Evolutionary conservation across 2,329 filamentous ascomycete species (phyloP), one percentile per base, ranked within the genome.

Genomic region (Ophiognomonia clavigignenti-juglandacearum): DNA sequence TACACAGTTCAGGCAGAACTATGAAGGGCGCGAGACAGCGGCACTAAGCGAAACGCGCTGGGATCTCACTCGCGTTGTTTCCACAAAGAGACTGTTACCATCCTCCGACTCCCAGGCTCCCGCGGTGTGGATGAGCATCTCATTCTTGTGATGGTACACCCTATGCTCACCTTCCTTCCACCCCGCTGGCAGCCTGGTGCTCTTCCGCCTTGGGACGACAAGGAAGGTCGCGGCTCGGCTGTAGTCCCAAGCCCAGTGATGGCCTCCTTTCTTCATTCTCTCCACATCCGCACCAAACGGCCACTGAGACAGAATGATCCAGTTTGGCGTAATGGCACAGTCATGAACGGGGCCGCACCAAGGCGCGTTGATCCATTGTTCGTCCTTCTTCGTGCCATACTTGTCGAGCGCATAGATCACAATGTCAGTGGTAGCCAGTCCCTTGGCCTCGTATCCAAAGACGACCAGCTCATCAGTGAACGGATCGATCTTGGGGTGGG

Each of bases 91-190:
- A 4, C 64, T 59, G 16, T 27, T 43, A 8, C 63, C 64, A 4
- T 62, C 48, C 0, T 55, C 55, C 37, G 62, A 61, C 57, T 72
- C 69, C 58, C 67, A 72, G 2, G 63, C 64, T 10, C 64, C 65
- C 5, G 66, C 69, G 3, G 68, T 64, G 55, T 72, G 69, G 29
- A 68, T 64, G 16, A 65, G 62, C 56, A 72, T 67, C 36, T 62
- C 45, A 39, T 60, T 55, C 9, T 55, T 39, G 47, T 51, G 53
- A 13, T 48, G 32, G 40, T 61, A 59, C 8, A 56, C 22, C 2
- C 57, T 39, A 18, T 53, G 50, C 48, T 61, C 59, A 2, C 56
- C 57, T 1, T 35, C 44, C 18, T 50, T 45, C 60, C 58, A 61
- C 1, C 56, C 56, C 1, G 47, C 22, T 1, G 54, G 58, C 4